Percentiles rank a stretch among this genome's conserved stretches.
phyloP scores from a whole-genome alignment of 768 basidiomycete genomes.

The Phlebiopsis flavidoalba region DNA sequence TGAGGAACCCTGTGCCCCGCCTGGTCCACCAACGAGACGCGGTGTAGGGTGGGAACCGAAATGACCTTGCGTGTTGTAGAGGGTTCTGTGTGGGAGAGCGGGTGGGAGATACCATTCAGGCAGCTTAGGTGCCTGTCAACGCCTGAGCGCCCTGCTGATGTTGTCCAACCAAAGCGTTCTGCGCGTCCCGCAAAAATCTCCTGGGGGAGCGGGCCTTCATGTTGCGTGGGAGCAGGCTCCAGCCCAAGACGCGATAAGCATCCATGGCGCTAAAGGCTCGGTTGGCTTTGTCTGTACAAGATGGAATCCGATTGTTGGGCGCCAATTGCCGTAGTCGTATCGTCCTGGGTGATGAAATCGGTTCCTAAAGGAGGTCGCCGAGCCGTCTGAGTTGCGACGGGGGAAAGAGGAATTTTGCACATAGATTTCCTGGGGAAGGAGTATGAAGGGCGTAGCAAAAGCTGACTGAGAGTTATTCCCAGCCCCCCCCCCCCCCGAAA shows the following conservation, averaged over 20 bases:
- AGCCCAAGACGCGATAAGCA: slow-evolving; percentile 17
- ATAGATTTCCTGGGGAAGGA: slow-evolving; percentile 19
- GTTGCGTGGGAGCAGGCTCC: slow-evolving; percentile 18
- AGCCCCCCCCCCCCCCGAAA: too few relatives aligned
- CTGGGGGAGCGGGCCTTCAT: slow-evolving; percentile 9
- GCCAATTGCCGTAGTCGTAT: slow-evolving; percentile 29
- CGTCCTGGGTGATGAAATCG: slow-evolving; percentile 23
- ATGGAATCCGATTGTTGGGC: slow-evolving; percentile 15
- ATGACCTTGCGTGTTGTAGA: slow-evolving; percentile 67
- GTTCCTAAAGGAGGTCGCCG: slow-evolving; percentile 17
- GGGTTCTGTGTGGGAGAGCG: slow-evolving; percentile 17
- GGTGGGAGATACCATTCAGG: slow-evolving; percentile 35
- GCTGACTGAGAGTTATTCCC: slow-evolving; percentile 26
- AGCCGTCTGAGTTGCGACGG: slow-evolving; percentile 29
- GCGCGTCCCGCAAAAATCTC: slow-evolving; percentile 20
- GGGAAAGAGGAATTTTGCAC: slow-evolving; percentile 24
- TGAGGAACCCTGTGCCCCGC: slow-evolving; percentile 3
- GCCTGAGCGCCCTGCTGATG: slow-evolving; percentile 27
- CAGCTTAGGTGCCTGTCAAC: slow-evolving; percentile 30
- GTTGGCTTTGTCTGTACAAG: slow-evolving; percentile 13
- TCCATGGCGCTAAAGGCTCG: slow-evolving; percentile 17
- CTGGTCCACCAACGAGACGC: slow-evolving; percentile 30
- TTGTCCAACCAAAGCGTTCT: slow-evolving; percentile 28
- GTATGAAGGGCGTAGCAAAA: slow-evolving; percentile 21
- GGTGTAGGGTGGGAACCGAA: slow-evolving; percentile 62